These are phyloP conservation scores for Trichosphaerium sp. DNA, from an alignment of 78 protist species.

Conservation along the genomic window DNA sequence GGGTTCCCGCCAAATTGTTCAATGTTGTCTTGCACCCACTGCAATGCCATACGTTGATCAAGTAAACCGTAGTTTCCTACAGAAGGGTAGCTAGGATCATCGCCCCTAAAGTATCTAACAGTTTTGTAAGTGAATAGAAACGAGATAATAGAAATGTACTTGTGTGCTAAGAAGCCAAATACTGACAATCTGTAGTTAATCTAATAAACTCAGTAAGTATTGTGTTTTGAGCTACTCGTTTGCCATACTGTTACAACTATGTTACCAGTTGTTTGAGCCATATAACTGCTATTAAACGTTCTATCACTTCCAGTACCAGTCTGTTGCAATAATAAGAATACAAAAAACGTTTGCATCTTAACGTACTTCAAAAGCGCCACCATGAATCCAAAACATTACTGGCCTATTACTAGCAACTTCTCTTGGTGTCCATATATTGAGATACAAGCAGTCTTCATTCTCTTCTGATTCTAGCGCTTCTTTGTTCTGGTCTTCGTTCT, in stretches of 20 bases:
- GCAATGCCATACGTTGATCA: conserved; percentile 63
- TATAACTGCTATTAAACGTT: background rate
- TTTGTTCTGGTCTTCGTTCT: too few relatives aligned
- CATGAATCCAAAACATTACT: conserved; percentile 25
- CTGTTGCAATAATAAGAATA: too few relatives aligned
- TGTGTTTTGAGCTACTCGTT: conserved; percentile 34
- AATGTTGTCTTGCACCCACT: conserved; percentile 58
- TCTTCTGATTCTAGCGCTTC: too few relatives aligned
- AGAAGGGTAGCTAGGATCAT: too few relatives aligned
- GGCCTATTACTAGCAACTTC: conserved; percentile 7
- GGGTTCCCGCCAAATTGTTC: conserved; percentile 62
- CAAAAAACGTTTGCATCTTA: too few relatives aligned
- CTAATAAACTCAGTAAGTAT: conserved; percentile 54
- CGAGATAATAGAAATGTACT: too few relatives aligned
- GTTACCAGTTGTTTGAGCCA: conserved; percentile 7
- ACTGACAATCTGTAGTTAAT: conserved; percentile 32
- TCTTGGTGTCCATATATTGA: conserved; percentile 44
- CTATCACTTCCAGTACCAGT: conserved; percentile 17
- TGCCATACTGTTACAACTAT: too few relatives aligned
- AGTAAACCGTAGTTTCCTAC: conserved; percentile 52
- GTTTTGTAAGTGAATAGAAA: too few relatives aligned
- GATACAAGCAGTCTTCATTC: conserved; percentile 60
- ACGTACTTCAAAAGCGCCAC: conserved; percentile 46
- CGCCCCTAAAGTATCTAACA: too few relatives aligned
- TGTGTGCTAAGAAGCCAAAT: too few relatives aligned